Conservation (phyloP, 108 stramenopile genomes). For the Cylindrotheca fusiformis region DNA sequence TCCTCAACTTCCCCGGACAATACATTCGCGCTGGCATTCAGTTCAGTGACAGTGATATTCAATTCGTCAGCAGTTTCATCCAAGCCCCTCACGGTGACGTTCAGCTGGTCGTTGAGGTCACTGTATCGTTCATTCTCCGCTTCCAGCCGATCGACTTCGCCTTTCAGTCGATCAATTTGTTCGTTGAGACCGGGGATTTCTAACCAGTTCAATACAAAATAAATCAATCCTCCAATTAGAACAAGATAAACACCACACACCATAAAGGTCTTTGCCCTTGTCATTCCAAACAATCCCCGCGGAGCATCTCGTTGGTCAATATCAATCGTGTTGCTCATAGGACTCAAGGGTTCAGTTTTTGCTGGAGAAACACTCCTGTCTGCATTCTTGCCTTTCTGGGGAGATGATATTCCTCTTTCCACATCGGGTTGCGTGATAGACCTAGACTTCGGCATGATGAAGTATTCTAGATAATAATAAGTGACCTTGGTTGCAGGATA, state of each 20-base stretch:
- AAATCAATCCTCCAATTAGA: background rate
- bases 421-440: background rate
- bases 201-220: slow-evolving; percentile 15
- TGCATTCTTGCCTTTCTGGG: background rate
- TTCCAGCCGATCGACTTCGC: slow-evolving; percentile 27
- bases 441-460: no score
- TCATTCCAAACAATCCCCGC: background rate
- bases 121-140: slow-evolving; percentile 26
- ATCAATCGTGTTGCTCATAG: background rate
- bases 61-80: slow-evolving; percentile 19
- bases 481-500: no score
- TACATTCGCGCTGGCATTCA: slow-evolving; percentile 6
- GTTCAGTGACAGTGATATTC: slow-evolving; percentile 13
- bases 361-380: background rate
- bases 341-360: background rate
- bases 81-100: slow-evolving; percentile 14
- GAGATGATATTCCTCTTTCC: background rate
- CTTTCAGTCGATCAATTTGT: slow-evolving; percentile 31
- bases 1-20: slow-evolving; percentile 11
- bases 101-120: slow-evolving; percentile 23
- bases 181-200: slow-evolving; percentile 35
- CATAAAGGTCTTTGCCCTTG: background rate
- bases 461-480: no score
- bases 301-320: background rate
- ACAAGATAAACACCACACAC: background rate